Conservation (phyloP, 2,329 filamentous ascomycete species). For the Aaosphaeria arxii region DNA sequence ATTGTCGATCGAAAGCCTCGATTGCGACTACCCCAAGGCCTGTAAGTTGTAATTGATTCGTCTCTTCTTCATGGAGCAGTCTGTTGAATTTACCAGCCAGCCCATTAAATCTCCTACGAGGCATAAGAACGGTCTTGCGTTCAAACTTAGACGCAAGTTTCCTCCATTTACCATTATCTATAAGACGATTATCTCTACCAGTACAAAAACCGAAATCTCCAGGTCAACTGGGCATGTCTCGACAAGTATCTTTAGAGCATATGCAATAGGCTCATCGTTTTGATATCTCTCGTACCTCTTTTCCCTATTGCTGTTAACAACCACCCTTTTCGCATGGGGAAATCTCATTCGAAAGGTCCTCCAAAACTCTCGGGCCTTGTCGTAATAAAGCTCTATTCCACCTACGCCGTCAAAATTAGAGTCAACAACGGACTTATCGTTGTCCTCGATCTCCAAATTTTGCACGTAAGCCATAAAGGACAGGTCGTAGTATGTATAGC, state of each 20-base stretch:
- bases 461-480: conserved; percentile 9
- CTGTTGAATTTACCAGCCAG: conserved; percentile 7
- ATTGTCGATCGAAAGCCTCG: conserved; percentile 14
- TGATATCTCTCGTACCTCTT: not conserved
- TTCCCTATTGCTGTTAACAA: conserved; percentile 3
- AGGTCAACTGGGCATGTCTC: conserved; percentile 6
- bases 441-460: conserved; percentile 10
- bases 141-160: not conserved
- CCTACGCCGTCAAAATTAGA: not conserved
- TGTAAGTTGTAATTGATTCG: conserved; percentile 1
- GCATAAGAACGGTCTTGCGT: conserved; percentile 7
- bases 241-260: conserved; percentile 4
- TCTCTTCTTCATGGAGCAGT: conserved; percentile 1
- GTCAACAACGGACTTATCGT: conserved; percentile 1
- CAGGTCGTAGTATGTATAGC: conserved; percentile 7
- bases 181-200: not conserved
- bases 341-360: conserved; percentile 5
- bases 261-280: conserved; percentile 1
- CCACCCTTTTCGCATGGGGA: conserved; percentile 8
- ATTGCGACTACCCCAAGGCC: conserved; percentile 9
- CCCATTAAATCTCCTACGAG: conserved; percentile 8
- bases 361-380: conserved; percentile 7
- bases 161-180: too few relatives aligned
- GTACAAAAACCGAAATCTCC: conserved; percentile 3
- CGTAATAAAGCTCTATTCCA: conserved; percentile 1